These are phyloP conservation scores for Vitis riparia DNA, from an alignment of 164 flowering plant species.

Conservation along the genomic window DNA sequence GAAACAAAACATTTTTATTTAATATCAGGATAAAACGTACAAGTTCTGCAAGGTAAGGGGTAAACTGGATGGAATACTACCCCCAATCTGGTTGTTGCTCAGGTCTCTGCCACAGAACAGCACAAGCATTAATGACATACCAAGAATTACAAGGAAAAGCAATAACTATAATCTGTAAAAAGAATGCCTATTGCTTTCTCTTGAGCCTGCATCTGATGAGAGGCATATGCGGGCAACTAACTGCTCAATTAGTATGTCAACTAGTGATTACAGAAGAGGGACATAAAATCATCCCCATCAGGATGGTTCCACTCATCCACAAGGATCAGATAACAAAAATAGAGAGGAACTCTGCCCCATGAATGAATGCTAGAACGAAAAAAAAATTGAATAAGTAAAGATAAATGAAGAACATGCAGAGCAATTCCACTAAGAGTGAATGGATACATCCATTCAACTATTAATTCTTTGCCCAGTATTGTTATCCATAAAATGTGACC, in stretches of 20 bases:
- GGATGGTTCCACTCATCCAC: too few relatives aligned
- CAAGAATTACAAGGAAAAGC: background rate
- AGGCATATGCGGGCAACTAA: background rate
- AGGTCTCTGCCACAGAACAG: slow-evolving; percentile 54
- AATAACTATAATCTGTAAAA: background rate
- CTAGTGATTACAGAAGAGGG: too few relatives aligned
- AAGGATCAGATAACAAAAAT: too few relatives aligned
- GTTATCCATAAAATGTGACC: too few relatives aligned
- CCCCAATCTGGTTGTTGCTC: slow-evolving; percentile 66
- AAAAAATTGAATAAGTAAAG: too few relatives aligned
- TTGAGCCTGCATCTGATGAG: background rate
- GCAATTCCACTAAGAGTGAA: too few relatives aligned
- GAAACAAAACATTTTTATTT: background rate
- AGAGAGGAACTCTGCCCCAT: too few relatives aligned
- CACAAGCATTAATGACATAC: background rate
- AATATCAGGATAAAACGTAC: slow-evolving; percentile 43
- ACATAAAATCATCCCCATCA: too few relatives aligned
- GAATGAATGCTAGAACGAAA: too few relatives aligned
- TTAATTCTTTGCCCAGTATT: too few relatives aligned
- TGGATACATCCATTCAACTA: too few relatives aligned
- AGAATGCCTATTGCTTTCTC: background rate
- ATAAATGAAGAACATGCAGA: too few relatives aligned
- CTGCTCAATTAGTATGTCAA: background rate
- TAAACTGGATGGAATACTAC: slow-evolving; percentile 64
- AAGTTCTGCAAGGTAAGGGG: slow-evolving; percentile 64